phyloP scores from a whole-genome alignment of 2,329 filamentous ascomycete species.

The Aaosphaeria arxii region DNA sequence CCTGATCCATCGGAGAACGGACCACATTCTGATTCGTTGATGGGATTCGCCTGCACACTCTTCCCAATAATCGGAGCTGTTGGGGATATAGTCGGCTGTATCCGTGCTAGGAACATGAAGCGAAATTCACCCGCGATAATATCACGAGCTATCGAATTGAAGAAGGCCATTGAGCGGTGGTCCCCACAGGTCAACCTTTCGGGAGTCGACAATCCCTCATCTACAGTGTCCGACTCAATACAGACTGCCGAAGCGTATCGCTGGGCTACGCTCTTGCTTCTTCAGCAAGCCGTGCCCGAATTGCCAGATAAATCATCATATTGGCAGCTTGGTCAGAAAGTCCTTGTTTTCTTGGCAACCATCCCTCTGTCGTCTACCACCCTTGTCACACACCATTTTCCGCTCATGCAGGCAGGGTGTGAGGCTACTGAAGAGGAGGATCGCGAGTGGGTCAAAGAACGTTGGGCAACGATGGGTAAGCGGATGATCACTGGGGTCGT shows the following conservation, averaged over 20 bases:
- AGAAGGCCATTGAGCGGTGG: constrained; percentile 61
- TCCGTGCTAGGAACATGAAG: constrained; percentile 45
- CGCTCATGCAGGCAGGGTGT: constrained; percentile 62
- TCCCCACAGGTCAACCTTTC: constrained; percentile 54
- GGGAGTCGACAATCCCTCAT: constrained; percentile 57
- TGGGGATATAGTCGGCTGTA: constrained; percentile 59
- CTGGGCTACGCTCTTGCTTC: constrained; percentile 61
- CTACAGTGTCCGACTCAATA: constrained; percentile 59
- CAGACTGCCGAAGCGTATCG: constrained; percentile 67
- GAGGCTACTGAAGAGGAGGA: constrained; percentile 60
- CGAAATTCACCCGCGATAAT: constrained; percentile 60
- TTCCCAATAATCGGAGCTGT: constrained; percentile 65
- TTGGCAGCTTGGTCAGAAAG: constrained; percentile 58
- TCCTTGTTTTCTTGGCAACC: constrained; percentile 59
- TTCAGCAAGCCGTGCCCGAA: constrained; percentile 66
- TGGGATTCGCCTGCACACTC: constrained; percentile 64
- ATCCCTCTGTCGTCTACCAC: constrained; percentile 60
- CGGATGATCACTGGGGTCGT: constrained; percentile 65
- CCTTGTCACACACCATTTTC: constrained; percentile 67
- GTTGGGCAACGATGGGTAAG: constrained; percentile 60
- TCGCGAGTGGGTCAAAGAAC: constrained; percentile 59
- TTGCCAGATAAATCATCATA: constrained; percentile 56
- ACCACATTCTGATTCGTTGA: constrained; percentile 53
- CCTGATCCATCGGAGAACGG: neutral
- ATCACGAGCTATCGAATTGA: constrained; percentile 59